Evolutionary conservation across 805 yeast genomes (phyloP).

Genomic region (Priceomyces haplophilus): DNA sequence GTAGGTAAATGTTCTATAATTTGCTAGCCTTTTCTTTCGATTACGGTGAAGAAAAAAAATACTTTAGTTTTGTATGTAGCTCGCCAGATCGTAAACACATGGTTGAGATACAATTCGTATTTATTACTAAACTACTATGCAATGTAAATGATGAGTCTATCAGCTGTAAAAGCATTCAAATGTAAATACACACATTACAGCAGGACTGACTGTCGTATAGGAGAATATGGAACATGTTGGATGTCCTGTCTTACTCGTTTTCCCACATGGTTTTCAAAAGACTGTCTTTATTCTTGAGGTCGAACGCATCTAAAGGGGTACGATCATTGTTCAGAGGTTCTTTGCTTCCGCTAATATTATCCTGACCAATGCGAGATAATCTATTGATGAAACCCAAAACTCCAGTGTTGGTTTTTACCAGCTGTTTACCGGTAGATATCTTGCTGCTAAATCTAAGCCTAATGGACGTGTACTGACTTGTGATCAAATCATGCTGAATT

Average conservation of each 20-base stretch:
- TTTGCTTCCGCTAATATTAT: neutral
- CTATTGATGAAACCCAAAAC: constrained; percentile 28
- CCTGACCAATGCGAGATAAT: neutral
- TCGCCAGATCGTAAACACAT: no score
- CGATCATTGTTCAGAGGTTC: neutral
- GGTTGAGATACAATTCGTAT: no score
- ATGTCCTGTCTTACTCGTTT: constrained; percentile 6
- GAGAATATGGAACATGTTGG: neutral
- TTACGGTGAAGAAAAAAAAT: neutral
- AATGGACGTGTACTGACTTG: constrained; percentile 35
- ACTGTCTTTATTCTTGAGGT: constrained; percentile 10
- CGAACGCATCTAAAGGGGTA: neutral
- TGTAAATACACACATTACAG: no score
- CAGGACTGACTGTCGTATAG: no score
- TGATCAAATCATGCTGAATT: constrained; percentile 36
- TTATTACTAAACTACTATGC: no score
- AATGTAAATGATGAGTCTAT: no score
- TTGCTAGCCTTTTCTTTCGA: neutral
- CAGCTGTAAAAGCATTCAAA: no score
- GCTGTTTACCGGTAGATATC: constrained; percentile 1
- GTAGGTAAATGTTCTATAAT: neutral
- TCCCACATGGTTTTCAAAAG: constrained; percentile 13
- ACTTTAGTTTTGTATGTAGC: no score
- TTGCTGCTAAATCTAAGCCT: constrained; percentile 29
- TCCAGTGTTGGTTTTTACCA: constrained; percentile 19